Percentiles rank a stretch among this genome's conserved stretches.
phyloP scores from a whole-genome alignment of 1,284 basidiomycete genomes.

The Xerocomus nothofagi region DNA sequence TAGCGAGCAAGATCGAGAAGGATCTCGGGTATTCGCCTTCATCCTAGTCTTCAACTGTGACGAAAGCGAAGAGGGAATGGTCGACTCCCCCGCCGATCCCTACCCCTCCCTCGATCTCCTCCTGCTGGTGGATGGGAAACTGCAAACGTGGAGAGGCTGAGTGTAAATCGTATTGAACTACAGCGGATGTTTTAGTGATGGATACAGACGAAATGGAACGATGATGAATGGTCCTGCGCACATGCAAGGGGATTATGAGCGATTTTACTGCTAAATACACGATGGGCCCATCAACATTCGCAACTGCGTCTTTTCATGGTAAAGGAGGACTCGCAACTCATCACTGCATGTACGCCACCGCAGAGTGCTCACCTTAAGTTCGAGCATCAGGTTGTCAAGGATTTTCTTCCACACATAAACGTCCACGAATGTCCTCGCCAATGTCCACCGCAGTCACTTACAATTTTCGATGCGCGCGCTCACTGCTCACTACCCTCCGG shows the following conservation, averaged over 20 bases:
- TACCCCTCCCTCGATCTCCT: background rate
- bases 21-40: no score
- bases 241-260: background rate
- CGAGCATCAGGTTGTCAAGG: background rate
- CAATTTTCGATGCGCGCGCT: conserved; percentile 20
- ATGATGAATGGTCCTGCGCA: background rate
- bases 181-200: background rate
- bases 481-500: conserved; percentile 11
- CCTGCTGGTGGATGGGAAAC: background rate
- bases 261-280: background rate
- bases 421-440: conserved; percentile 15
- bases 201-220: background rate
- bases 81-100: background rate
- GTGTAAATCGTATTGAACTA: background rate
- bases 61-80: background rate
- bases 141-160: background rate
- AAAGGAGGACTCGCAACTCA: background rate
- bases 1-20: background rate
- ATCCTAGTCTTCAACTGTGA: no score
- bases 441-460: conserved; percentile 21
- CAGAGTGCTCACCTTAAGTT: no score
- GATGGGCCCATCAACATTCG: background rate
- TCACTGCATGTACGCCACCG: no score
- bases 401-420: background rate
- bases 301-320: background rate